Evolutionary conservation across 2,329 filamentous ascomycete species (phyloP).

Genomic region (Trichoderma atrobrunneum): DNA sequence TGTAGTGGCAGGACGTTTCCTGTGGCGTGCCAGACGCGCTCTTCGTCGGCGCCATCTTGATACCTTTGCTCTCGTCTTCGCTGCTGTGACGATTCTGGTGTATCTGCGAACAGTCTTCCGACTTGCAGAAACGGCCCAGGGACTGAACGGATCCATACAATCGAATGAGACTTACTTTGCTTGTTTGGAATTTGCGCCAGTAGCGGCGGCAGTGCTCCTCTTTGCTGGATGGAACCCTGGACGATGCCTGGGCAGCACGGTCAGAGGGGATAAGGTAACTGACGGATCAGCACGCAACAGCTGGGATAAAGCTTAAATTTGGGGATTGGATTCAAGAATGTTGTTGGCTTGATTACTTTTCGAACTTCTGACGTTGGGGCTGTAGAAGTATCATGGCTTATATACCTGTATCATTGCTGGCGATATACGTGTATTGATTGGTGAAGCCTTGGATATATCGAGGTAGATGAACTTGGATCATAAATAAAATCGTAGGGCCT

Average conservation of each 20-base stretch:
- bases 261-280: slow-evolving; percentile 8
- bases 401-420: neutral
- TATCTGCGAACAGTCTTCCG: slow-evolving; percentile 54
- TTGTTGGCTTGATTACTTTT: neutral
- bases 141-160: slow-evolving; percentile 43
- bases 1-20: slow-evolving; percentile 41
- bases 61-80: slow-evolving; percentile 42
- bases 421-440: neutral
- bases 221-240: slow-evolving; percentile 37
- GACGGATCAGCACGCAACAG: neutral
- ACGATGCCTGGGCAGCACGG: slow-evolving; percentile 29
- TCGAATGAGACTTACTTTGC: slow-evolving; percentile 54
- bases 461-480: neutral
- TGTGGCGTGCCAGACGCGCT: slow-evolving; percentile 36
- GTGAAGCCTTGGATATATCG: neutral
- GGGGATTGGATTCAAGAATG: neutral
- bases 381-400: neutral
- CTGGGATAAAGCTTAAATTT: neutral
- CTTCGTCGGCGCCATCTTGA: slow-evolving; percentile 31
- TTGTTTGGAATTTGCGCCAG: slow-evolving; percentile 52
- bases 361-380: neutral
- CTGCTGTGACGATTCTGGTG: slow-evolving; percentile 45
- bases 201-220: slow-evolving; percentile 48
- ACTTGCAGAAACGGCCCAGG: slow-evolving; percentile 53
- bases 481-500: neutral